Evolutionary conservation across 805 yeast genomes (phyloP).

Genomic region (Yarrowia deformans): DNA sequence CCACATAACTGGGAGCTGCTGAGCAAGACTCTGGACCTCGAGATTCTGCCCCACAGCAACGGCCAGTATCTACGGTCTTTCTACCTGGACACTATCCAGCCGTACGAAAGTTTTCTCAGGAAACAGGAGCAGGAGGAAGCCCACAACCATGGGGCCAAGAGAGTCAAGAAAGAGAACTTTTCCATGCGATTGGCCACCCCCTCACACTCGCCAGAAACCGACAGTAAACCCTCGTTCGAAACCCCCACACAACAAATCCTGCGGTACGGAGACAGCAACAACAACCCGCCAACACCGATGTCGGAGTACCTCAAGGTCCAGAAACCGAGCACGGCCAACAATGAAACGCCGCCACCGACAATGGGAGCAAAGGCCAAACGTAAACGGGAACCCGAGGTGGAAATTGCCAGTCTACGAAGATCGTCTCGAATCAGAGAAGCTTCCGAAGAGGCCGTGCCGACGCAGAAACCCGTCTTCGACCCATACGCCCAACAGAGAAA

Average conservation of each 20-base stretch:
- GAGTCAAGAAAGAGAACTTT: constrained; percentile 23
- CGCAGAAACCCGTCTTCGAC: constrained; percentile 13
- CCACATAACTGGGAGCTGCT: constrained; percentile 23
- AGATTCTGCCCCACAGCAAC: constrained; percentile 25
- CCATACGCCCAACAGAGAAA: constrained; percentile 21
- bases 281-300: constrained; percentile 32
- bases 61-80: constrained; percentile 25
- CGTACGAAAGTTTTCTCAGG: constrained; percentile 47
- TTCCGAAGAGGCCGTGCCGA: constrained; percentile 11
- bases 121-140: constrained; percentile 9
- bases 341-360: not conserved
- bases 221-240: constrained; percentile 15
- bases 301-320: constrained; percentile 34
- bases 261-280: not conserved
- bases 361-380: constrained; percentile 23
- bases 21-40: constrained; percentile 22
- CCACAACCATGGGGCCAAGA: not conserved
- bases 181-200: constrained; percentile 32
- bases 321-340: constrained; percentile 20
- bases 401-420: constrained; percentile 25
- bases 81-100: constrained; percentile 41
- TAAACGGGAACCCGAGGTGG: constrained; percentile 30
- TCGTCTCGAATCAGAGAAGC: constrained; percentile 26
- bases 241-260: constrained; percentile 21
- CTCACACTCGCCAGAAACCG: constrained; percentile 24